A percentile compares a stretch with the other conserved stretches of the same genome.
Conservation (phyloP, 805 yeast genomes). For the Hanseniaspora singularis region DNA sequence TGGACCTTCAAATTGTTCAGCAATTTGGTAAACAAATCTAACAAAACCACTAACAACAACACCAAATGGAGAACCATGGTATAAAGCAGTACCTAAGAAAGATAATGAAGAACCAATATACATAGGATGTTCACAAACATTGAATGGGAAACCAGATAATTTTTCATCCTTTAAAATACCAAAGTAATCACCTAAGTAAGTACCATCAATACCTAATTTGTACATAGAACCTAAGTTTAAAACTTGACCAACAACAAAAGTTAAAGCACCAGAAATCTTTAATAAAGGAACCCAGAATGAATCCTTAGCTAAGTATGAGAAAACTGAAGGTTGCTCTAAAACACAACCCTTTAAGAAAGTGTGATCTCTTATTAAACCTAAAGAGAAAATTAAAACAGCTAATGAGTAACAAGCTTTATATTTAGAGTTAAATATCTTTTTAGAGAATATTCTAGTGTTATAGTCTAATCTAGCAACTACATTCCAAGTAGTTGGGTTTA, state of each 20-base stretch:
- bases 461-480: constrained; percentile 80
- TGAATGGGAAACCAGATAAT: constrained; percentile 89
- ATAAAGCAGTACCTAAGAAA: constrained; percentile 81
- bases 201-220: constrained; percentile 87
- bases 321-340: constrained; percentile 53
- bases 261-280: constrained; percentile 40
- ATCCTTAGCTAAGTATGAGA: constrained; percentile 35
- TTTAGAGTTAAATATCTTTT: constrained; percentile 52
- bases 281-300: constrained; percentile 22
- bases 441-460: constrained; percentile 58
- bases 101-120: constrained; percentile 84
- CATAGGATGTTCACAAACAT: constrained; percentile 87
- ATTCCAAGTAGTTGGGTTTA: constrained; percentile 96
- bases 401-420: constrained; percentile 72
- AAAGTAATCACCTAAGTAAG: constrained; percentile 93
- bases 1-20: constrained; percentile 85
- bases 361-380: constrained; percentile 75
- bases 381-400: constrained; percentile 69
- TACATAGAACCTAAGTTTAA: constrained; percentile 81
- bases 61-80: constrained; percentile 86
- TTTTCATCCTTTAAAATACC: constrained; percentile 87
- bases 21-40: constrained; percentile 68
- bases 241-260: constrained; percentile 61
- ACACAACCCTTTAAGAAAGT: constrained; percentile 59
- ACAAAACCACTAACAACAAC: constrained; percentile 61